Evolutionary conservation across 257 asterid species (phyloP).

Genomic region (Solanum okadae): DNA sequence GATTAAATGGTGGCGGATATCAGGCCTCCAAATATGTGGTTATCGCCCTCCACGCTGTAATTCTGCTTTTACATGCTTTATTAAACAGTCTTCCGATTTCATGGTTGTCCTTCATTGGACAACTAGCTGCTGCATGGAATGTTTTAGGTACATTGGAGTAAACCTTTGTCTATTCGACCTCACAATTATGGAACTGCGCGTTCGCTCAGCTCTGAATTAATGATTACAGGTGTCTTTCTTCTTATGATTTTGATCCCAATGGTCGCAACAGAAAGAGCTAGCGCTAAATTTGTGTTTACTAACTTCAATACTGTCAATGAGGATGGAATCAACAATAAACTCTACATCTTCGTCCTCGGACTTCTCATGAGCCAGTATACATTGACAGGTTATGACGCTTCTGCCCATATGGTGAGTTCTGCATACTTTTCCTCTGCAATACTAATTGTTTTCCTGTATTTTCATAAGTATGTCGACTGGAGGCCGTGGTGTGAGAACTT

Average conservation of each 20-base stretch:
- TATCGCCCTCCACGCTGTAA: slow-evolving; percentile 66
- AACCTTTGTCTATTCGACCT: neutral
- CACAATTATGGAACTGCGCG: neutral
- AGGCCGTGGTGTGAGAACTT: neutral
- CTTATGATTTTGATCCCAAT: slow-evolving; percentile 80
- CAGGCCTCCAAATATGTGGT: slow-evolving; percentile 74
- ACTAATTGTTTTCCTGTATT: neutral
- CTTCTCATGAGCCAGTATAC: slow-evolving; percentile 97
- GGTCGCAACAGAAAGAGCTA: slow-evolving; percentile 76
- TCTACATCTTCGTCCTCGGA: slow-evolving; percentile 77
- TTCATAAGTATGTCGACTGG: neutral
- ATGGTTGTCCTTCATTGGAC: slow-evolving; percentile 69
- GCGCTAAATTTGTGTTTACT: slow-evolving; percentile 73
- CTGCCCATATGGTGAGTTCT: slow-evolving; percentile 90
- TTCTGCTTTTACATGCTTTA: slow-evolving; percentile 60
- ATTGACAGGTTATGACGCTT: slow-evolving; percentile 84
- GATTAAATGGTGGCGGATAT: slow-evolving; percentile 83
- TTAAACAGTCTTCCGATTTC: slow-evolving; percentile 87
- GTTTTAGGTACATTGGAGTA: slow-evolving; percentile 38
- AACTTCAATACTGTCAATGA: slow-evolving; percentile 74
- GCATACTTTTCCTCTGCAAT: neutral
- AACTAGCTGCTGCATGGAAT: slow-evolving; percentile 94
- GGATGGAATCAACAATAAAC: slow-evolving; percentile 46
- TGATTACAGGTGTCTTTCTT: slow-evolving; percentile 70
- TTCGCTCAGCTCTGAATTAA: neutral